Percentiles rank a stretch among this genome's conserved stretches.
Conservation (phyloP, 2,329 filamentous ascomycete genomes). For the Aspergillus cejpii region DNA sequence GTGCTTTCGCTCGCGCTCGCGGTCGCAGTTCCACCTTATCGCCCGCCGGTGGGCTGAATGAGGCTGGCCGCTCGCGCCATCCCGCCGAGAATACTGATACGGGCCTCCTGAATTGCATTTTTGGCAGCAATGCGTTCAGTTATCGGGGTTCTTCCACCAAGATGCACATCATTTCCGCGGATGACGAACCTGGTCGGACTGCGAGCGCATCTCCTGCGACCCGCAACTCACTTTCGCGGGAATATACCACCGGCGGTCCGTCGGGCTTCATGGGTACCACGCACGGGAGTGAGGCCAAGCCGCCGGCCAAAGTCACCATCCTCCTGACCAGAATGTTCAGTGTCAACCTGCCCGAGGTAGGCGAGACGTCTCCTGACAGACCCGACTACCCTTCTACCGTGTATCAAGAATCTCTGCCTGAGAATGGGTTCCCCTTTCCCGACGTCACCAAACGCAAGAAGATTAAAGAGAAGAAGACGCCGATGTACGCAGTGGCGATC, state of each 20-base stretch:
- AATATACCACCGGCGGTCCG: slow-evolving; percentile 35
- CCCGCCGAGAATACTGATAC: slow-evolving; percentile 47
- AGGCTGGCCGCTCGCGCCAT: slow-evolving; percentile 32
- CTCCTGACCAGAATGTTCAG: slow-evolving; percentile 55
- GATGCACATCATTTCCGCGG: slow-evolving; percentile 50
- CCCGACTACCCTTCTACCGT: slow-evolving; percentile 29
- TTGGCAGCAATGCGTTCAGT: slow-evolving; percentile 52
- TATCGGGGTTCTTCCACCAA: slow-evolving; percentile 56
- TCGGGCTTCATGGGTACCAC: slow-evolving; percentile 23
- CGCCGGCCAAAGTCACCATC: slow-evolving; percentile 46
- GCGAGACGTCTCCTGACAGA: slow-evolving; percentile 31
- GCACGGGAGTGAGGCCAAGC: slow-evolving; percentile 31
- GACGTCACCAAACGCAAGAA: slow-evolving; percentile 40
- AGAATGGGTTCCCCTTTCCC: slow-evolving; percentile 35
- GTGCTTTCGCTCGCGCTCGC: slow-evolving; percentile 39
- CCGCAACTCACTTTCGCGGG: slow-evolving; percentile 34
- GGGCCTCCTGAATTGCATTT: slow-evolving; percentile 53
- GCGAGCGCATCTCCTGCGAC: slow-evolving; percentile 23
- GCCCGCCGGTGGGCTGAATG: slow-evolving; percentile 27
- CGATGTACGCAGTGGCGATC: slow-evolving; percentile 55
- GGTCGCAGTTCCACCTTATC: slow-evolving; percentile 44
- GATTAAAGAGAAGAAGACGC: slow-evolving; percentile 48
- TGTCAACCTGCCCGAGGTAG: slow-evolving; percentile 47
- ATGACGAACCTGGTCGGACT: slow-evolving; percentile 28
- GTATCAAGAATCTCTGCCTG: slow-evolving; percentile 30